Base-by-base conservation (phyloP, 2,329 filamentous ascomycete genomes). In the Ophiostoma himal-ulmi region DNA sequence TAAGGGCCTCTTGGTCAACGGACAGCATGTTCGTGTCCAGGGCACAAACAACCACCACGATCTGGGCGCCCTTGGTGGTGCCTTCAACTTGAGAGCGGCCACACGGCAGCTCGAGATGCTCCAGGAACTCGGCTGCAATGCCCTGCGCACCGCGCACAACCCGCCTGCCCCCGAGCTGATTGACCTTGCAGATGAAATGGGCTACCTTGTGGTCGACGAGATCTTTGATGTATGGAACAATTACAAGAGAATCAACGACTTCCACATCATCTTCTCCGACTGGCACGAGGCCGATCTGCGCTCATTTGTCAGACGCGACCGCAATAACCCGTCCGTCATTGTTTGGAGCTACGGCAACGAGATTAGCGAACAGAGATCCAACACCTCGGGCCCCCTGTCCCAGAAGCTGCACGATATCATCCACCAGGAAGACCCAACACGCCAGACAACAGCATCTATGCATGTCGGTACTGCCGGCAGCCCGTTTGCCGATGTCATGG, bases 331-430 rank as follows among this genome's bases (percentile, higher is more conserved):
- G 3, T 85, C 84, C 0, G 77, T 86, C 30, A 77, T 84, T 37
- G 78, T 78, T 1, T 86, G 84, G 85, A 84, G 82, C 71, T 80
- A 83, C 68, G 84, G 85, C 3, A 87, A 87, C 74, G 85, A 86
- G 75, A 79, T 86, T 1, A 74, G 78, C 0, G 84, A 86, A 74
- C 84, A 86, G 76, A 73, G 74, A 5, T 76, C 77, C 52, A 71
- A 76, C 64, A 72, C 76, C 1, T 79, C 79, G 8, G 77, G 76
- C 3, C 74, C 75, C 0, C 74, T 78, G 0, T 80, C 78, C 14
- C 74, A 75, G 34, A 68, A 69, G 10, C 79, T 86, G 3, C 78
- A 78, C 14, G 77, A 79, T 34, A 83, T 86, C 5, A 75, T 82
- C 0, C 75, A 73, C 30, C 75, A 80, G 5, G 85, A 87, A 73